phyloP scores from a whole-genome alignment of 805 yeast genomes.

The Candida patagonica region DNA sequence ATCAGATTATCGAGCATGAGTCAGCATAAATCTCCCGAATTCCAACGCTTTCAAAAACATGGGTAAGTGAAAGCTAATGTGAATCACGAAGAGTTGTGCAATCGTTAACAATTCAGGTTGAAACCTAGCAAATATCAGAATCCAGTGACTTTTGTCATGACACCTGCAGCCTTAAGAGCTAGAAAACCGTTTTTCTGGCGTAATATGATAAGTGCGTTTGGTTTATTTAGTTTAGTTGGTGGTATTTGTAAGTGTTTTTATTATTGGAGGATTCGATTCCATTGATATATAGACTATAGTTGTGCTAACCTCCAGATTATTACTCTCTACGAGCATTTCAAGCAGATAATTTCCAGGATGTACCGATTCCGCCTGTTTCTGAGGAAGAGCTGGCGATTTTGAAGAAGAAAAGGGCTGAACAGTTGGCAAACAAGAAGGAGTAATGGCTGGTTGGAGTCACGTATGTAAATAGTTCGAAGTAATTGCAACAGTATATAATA shows the following conservation, averaged over 20 bases:
- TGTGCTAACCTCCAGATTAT: conserved; percentile 7
- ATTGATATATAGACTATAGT: no score
- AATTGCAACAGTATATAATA: no score
- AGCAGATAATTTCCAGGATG: conserved; percentile 69
- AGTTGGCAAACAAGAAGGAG: background rate
- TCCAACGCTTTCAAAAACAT: no score
- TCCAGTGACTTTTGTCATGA: conserved; percentile 71
- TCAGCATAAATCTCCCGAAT: no score
- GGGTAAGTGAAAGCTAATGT: no score
- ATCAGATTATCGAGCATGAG: no score
- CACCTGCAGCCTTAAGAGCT: conserved; percentile 89
- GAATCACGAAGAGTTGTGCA: no score
- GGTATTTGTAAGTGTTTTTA: conserved; percentile 45
- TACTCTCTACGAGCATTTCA: conserved; percentile 34
- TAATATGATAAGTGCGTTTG: conserved; percentile 55
- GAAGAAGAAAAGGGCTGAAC: conserved; percentile 39
- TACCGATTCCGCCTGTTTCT: conserved; percentile 87
- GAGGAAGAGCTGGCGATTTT: conserved; percentile 67
- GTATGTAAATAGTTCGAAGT: no score
- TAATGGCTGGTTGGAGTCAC: background rate
- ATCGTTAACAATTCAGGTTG: conserved; percentile 11
- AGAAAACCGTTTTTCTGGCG: conserved; percentile 77
- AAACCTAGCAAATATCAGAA: conserved; percentile 44
- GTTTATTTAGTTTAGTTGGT: conserved; percentile 53
- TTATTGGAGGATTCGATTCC: background rate